Evolutionary conservation across 1,139 yeast genomes (phyloP), one percentile per base, ranked within the genome.

Genomic region (Yamadazyma spencermartinsiae): DNA sequence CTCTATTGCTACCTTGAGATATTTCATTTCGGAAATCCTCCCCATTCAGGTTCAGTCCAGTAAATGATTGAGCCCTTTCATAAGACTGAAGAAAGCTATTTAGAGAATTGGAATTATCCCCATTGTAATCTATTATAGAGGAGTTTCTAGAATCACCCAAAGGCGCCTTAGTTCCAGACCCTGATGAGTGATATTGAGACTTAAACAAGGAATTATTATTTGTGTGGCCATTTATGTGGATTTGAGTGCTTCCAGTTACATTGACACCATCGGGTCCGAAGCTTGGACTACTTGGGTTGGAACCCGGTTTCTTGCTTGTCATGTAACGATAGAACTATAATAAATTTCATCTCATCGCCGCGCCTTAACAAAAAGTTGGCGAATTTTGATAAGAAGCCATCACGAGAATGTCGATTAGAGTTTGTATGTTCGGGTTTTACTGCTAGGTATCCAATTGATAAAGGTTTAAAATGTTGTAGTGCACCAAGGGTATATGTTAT

Each of bases 1-100:
- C 20, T 12, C 23, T 34, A 10, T 30, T 32, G 8, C 34, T 16
- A 6, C 67, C 64, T 4, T 67, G 61, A 5, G n/a, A n/a, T n/a
- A n/a, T n/a, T n/a, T n/a, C n/a, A n/a, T n/a, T n/a, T n/a, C n/a
- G n/a, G n/a, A n/a, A n/a, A n/a, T n/a, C n/a, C n/a, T n/a, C n/a
- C n/a, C n/a, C n/a, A 14, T 26, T 26, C 29, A 26, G 29, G 27
- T 54, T 48, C 24, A 58, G 56, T 1, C 67, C 69, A 27, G 61
- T 51, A 45, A 64, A 65, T 4, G 88, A 76, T 58, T 85, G 94
- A 0, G 96, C 95, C 52, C 96, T 71, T 33, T 79, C 71, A 54
- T 74, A 80, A 1, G 95, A 86, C 1, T 88, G 79, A 2, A 95
- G 94, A 61, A 88, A 88, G 42, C 86, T 80, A 43, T 77, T 76